These are phyloP conservation scores for Jatropha podagrica DNA, from an alignment of 441 rosid genomes.

Conservation along the genomic window DNA sequence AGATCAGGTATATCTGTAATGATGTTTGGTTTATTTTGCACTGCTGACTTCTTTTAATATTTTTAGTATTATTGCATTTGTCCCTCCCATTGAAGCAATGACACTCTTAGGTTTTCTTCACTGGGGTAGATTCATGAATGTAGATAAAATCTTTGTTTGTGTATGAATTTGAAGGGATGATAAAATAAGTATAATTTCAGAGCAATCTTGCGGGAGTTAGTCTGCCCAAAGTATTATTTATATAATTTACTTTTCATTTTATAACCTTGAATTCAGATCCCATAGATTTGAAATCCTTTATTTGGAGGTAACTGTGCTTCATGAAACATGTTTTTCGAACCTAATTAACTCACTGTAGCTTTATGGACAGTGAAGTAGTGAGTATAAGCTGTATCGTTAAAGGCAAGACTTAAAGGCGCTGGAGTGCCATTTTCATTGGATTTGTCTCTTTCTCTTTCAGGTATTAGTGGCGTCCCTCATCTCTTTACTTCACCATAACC, in stretches of 20 bases:
- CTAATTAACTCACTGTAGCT: background rate
- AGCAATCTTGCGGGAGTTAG: too few relatives aligned
- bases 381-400: too few relatives aligned
- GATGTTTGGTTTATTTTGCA: background rate
- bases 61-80: background rate
- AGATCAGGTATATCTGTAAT: constrained; percentile 60
- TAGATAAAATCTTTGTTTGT: background rate
- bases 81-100: background rate
- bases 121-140: too few relatives aligned
- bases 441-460: too few relatives aligned
- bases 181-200: too few relatives aligned
- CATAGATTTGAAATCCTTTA: background rate
- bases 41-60: too few relatives aligned
- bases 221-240: too few relatives aligned
- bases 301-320: background rate
- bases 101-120: background rate
- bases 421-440: too few relatives aligned
- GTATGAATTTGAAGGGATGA: too few relatives aligned
- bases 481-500: too few relatives aligned
- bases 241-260: background rate
- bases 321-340: background rate
- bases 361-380: background rate
- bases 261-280: background rate
- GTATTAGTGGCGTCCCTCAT: too few relatives aligned
- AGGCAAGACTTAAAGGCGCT: too few relatives aligned